Base-by-base conservation (phyloP, 768 basidiomycete genomes). In the Hypsizygus marmoreus region DNA sequence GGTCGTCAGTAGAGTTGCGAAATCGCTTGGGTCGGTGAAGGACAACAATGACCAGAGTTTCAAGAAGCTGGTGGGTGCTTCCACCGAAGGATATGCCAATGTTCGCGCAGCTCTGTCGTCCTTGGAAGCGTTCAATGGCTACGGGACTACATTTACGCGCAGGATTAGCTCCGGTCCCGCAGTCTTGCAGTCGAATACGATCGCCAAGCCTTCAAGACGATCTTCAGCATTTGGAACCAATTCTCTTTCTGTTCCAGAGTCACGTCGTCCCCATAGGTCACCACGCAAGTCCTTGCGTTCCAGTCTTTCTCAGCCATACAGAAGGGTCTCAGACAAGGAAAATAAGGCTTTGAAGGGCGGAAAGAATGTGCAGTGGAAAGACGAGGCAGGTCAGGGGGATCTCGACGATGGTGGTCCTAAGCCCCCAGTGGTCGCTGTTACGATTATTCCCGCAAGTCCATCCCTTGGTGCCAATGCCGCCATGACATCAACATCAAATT, bases 311-410 rank as follows among this genome's bases (percentile, higher is more conserved):
- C 77, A 79, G 34, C 79, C 86, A 2, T 85, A 86, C 57, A 73
- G 83, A 30, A 76, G 81, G 41, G 72, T 75, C 13, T 81, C 84
- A 1, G 83, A 86, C 49, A 83, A 81, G 60, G 79, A 82, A 59
- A 80, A 77, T 50, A 80, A 72, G 45, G 72, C 68, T 38, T 60
- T 68, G 45, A 82, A 80, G 50, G 64, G 75, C 47, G 77, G 75
- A 54, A 91, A 92, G 62, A 84, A 79, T 42, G 88, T 94, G 3
- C 88, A 93, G 60, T 94, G 91, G 91, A 79, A 76, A 45, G 90
- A 93, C 54, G 86, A 93, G 64, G 89, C 76, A 5, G 90, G 90
- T n/a, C 84, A 85, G 59, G 91, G 90, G 20, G 76, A 82, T 40
- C 68, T 92, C 35, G 86, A 89, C 52, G 89, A 91, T 55, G 73